Conservation (phyloP, 1,284 basidiomycete species). For the Ceratobasidium theobromae region DNA sequence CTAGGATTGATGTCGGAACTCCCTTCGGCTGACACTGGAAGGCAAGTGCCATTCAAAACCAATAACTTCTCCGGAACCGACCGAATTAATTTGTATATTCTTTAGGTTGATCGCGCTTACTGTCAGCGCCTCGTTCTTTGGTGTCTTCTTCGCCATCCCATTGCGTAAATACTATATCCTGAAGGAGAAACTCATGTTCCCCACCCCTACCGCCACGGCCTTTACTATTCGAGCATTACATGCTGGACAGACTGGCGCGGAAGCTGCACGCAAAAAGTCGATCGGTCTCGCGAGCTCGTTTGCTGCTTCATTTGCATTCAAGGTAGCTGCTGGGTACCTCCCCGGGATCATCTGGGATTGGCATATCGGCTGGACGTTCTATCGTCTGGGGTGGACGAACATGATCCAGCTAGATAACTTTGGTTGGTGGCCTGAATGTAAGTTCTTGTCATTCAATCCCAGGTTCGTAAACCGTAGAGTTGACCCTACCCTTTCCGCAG, state of each 20-base stretch:
- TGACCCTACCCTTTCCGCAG: constrained; percentile 41
- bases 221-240: constrained; percentile 67
- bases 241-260: constrained; percentile 52
- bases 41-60: too few relatives aligned
- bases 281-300: constrained; percentile 56
- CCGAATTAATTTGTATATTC: background rate
- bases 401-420: constrained; percentile 63
- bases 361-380: constrained; percentile 65
- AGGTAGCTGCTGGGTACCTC: constrained; percentile 61
- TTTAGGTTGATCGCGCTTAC: constrained; percentile 57
- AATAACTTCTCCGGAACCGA: too few relatives aligned
- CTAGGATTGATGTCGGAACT: constrained; percentile 52
- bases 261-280: constrained; percentile 59
- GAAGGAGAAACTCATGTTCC: constrained; percentile 68
- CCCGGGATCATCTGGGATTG: constrained; percentile 63
- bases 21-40: constrained; percentile 54
- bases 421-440: constrained; percentile 56
- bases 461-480: background rate
- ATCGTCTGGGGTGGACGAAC: constrained; percentile 59
- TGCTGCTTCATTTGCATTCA: constrained; percentile 52
- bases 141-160: constrained; percentile 65
- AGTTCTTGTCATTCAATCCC: constrained; percentile 34
- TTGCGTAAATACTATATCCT: constrained; percentile 67
- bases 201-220: constrained; percentile 68
- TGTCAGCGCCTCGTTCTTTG: constrained; percentile 61